Evolutionary conservation across 1,284 basidiomycete species (phyloP).

Genomic region (Wolfiporia cocos): DNA sequence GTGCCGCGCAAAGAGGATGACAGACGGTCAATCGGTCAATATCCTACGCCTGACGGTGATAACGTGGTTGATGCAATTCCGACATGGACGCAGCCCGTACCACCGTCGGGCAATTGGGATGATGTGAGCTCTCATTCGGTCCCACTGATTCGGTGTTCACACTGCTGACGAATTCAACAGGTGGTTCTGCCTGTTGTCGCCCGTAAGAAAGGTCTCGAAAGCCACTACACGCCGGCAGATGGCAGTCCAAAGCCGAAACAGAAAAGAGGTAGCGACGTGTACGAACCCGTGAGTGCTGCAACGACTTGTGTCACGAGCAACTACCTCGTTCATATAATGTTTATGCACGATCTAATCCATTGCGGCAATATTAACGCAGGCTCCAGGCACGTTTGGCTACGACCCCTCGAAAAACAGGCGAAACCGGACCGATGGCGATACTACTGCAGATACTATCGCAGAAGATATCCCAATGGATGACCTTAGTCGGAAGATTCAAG

Average conservation of each 20-base stretch:
- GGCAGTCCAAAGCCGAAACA: slow-evolving; percentile 51
- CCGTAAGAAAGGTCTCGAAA: slow-evolving; percentile 72
- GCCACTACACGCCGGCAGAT: slow-evolving; percentile 57
- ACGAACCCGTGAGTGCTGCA: slow-evolving; percentile 43
- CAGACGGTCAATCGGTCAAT: slow-evolving; percentile 49
- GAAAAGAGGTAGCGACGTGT: slow-evolving; percentile 19
- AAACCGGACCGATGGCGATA: slow-evolving; percentile 27
- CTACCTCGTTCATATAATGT: too few species aligned
- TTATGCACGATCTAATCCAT: not conserved
- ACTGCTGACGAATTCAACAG: slow-evolving; percentile 20
- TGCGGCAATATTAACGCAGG: slow-evolving; percentile 33
- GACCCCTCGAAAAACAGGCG: slow-evolving; percentile 61
- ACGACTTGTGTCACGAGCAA: too few species aligned
- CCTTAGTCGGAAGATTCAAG: slow-evolving; percentile 38
- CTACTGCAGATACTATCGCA: too few species aligned
- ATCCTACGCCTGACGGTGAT: slow-evolving; percentile 49
- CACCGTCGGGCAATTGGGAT: slow-evolving; percentile 66
- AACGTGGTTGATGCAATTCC: slow-evolving; percentile 65
- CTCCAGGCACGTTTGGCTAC: slow-evolving; percentile 77
- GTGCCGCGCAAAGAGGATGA: slow-evolving; percentile 21
- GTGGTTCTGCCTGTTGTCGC: slow-evolving; percentile 74
- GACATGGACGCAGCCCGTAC: slow-evolving; percentile 68
- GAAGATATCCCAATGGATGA: slow-evolving; percentile 60
- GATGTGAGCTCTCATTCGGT: slow-evolving; percentile 44
- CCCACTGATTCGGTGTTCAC: not conserved